Conservation (phyloP, 495 filamentous ascomycete species). For the Xylaria curta region DNA sequence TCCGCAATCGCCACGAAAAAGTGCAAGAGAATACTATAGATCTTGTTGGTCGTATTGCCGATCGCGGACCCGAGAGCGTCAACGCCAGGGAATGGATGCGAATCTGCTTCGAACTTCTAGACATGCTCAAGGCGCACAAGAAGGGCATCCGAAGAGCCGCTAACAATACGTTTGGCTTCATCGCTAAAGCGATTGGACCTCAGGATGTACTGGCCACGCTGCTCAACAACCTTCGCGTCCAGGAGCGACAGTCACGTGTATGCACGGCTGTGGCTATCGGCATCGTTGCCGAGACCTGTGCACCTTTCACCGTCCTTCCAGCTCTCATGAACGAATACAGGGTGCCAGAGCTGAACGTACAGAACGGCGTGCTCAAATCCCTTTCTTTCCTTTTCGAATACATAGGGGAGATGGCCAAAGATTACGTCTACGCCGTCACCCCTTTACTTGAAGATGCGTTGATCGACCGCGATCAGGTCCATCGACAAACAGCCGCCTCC, state of each 20-base stretch:
- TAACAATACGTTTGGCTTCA: conserved; percentile 99
- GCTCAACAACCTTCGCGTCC: conserved; percentile 94
- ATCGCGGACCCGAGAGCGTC: conserved; percentile 93
- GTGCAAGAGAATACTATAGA: conserved; percentile 99
- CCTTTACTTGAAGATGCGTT: conserved; percentile 97
- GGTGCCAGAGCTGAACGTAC: conserved; percentile 96
- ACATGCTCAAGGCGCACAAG: conserved; percentile 99
- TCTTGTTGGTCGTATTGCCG: conserved; percentile 96
- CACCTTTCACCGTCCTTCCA: conserved; percentile 97
- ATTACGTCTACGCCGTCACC: conserved; percentile 98
- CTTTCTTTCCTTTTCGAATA: conserved; percentile 98
- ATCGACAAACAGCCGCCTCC: conserved; percentile 93
- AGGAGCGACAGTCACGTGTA: conserved; percentile 97
- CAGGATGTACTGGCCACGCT: conserved; percentile 96
- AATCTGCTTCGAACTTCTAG: conserved; percentile 97
- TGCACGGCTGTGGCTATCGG: conserved; percentile 99
- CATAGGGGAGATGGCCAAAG: conserved; percentile 99
- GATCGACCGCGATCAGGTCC: conserved; percentile 97
- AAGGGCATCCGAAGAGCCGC: conserved; percentile 98
- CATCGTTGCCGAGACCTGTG: conserved; percentile 99
- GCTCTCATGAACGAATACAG: conserved; percentile 99
- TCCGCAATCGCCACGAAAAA: conserved; percentile 98
- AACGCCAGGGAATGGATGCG: conserved; percentile 99
- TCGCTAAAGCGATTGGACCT: conserved; percentile 98
- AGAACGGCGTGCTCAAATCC: conserved; percentile 97